Evolutionary conservation across 2,329 filamentous ascomycete species (phyloP).

Genomic region (Lecanicillium sp.): DNA sequence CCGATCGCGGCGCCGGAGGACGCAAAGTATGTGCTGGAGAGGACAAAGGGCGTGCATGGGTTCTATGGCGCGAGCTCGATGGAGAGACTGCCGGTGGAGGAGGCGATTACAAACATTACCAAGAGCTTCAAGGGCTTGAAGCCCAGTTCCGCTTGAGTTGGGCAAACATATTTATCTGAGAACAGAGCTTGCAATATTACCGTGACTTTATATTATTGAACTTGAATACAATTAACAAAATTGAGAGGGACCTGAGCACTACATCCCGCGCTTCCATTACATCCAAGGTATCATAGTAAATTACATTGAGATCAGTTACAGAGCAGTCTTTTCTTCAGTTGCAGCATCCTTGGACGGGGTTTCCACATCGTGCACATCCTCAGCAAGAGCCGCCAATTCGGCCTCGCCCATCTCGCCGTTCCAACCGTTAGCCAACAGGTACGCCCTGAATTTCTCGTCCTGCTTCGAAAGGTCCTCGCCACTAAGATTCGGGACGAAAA

Average conservation of each 20-base stretch:
- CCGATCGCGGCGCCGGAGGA: slow-evolving; percentile 60
- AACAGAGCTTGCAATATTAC: too few relatives aligned
- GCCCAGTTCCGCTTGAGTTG: background rate
- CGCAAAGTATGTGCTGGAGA: slow-evolving; percentile 54
- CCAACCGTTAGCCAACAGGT: slow-evolving; percentile 40
- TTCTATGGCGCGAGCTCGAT: slow-evolving; percentile 68
- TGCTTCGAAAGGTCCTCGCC: slow-evolving; percentile 37
- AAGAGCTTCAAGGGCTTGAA: slow-evolving; percentile 18
- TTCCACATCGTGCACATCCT: slow-evolving; percentile 6
- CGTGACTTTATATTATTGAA: background rate
- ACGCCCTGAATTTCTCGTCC: slow-evolving; percentile 39
- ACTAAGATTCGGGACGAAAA: slow-evolving; percentile 40
- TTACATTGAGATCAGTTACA: background rate
- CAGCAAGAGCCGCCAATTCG: slow-evolving; percentile 14
- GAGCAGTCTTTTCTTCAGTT: background rate
- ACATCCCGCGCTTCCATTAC: too few relatives aligned
- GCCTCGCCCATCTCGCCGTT: slow-evolving; percentile 36
- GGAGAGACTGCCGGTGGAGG: slow-evolving; percentile 62
- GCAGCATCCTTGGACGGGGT: background rate
- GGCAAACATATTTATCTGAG: background rate
- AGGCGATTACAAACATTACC: slow-evolving; percentile 49
- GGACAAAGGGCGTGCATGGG: slow-evolving; percentile 60
- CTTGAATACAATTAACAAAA: background rate
- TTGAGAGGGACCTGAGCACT: too few relatives aligned
- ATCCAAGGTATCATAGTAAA: too few relatives aligned